Conservation (phyloP, 1,139 yeast species). For the Schwanniomyces etchellsii region DNA sequence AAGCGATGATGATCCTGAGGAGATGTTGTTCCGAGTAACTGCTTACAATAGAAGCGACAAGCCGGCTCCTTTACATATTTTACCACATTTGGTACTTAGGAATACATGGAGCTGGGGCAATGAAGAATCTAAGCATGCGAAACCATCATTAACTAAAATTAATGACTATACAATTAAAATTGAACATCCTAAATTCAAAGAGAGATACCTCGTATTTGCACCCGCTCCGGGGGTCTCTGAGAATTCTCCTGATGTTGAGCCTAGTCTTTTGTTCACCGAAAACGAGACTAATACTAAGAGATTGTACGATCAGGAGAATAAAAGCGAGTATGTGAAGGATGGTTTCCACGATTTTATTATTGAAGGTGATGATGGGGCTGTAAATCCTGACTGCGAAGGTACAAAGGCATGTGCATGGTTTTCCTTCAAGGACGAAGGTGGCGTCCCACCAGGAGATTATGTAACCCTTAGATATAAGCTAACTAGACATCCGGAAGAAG, state of each 20-base stretch:
- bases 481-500: slow-evolving; percentile 41
- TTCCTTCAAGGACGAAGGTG: slow-evolving; percentile 66
- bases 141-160: slow-evolving; percentile 47
- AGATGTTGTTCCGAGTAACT: slow-evolving; percentile 75
- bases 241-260: slow-evolving; percentile 63
- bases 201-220: slow-evolving; percentile 66
- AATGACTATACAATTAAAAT: slow-evolving; percentile 50
- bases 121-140: slow-evolving; percentile 41
- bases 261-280: slow-evolving; percentile 75
- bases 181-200: slow-evolving; percentile 69
- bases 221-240: slow-evolving; percentile 80
- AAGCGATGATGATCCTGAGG: slow-evolving; percentile 76
- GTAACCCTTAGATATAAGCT: slow-evolving; percentile 83
- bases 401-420: slow-evolving; percentile 78
- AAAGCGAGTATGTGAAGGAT: slow-evolving; percentile 65
- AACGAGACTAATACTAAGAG: slow-evolving; percentile 77
- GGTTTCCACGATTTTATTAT: slow-evolving; percentile 86
- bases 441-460: slow-evolving; percentile 84
- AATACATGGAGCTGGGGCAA: slow-evolving; percentile 93
- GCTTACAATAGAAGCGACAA: slow-evolving; percentile 83
- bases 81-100: slow-evolving; percentile 83
- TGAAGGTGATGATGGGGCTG: slow-evolving; percentile 50
- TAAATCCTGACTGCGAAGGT: slow-evolving; percentile 67
- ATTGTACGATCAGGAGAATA: slow-evolving; percentile 60
- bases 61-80: slow-evolving; percentile 80